Percentiles rank a stretch among this genome's conserved stretches.
Conservation (phyloP, 2,329 filamentous ascomycete species). For the Domatiomyces globalis region DNA sequence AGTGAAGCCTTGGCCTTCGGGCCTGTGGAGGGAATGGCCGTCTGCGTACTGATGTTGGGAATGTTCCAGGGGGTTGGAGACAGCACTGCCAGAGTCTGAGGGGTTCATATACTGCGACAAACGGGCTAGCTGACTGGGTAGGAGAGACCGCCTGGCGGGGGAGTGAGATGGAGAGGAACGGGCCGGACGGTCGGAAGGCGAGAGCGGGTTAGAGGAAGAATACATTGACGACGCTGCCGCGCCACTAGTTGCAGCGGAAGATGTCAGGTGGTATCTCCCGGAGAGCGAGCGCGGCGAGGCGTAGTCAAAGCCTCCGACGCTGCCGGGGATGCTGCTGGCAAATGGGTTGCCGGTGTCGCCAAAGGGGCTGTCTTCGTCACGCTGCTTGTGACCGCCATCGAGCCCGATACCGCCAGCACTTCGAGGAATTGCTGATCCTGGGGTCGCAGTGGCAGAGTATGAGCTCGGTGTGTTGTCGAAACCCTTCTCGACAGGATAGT, state of each 20-base stretch:
- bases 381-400: conserved; percentile 2
- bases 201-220: conserved; percentile 1
- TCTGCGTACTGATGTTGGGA: conserved; percentile 8
- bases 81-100: neutral
- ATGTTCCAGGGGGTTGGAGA: conserved; percentile 3
- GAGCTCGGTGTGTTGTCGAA: conserved; percentile 17
- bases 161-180: conserved; percentile 6
- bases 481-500: conserved; percentile 10
- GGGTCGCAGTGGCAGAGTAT: conserved; percentile 13
- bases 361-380: conserved; percentile 11
- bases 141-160: conserved; percentile 18
- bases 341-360: conserved; percentile 17
- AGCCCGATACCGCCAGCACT: neutral
- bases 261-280: neutral
- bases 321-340: conserved; percentile 13
- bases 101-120: conserved; percentile 10
- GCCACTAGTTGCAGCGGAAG: neutral
- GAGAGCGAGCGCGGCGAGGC: conserved; percentile 4
- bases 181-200: conserved; percentile 8
- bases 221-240: neutral
- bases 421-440: conserved; percentile 12
- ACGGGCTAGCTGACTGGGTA: conserved; percentile 22
- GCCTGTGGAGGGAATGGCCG: conserved; percentile 6
- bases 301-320: conserved; percentile 15
- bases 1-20: neutral